Evolutionary conservation across 1,284 basidiomycete genomes (phyloP), one percentile per base, ranked within the genome.

Genomic region (Tetrapyrgos nigripes): DNA sequence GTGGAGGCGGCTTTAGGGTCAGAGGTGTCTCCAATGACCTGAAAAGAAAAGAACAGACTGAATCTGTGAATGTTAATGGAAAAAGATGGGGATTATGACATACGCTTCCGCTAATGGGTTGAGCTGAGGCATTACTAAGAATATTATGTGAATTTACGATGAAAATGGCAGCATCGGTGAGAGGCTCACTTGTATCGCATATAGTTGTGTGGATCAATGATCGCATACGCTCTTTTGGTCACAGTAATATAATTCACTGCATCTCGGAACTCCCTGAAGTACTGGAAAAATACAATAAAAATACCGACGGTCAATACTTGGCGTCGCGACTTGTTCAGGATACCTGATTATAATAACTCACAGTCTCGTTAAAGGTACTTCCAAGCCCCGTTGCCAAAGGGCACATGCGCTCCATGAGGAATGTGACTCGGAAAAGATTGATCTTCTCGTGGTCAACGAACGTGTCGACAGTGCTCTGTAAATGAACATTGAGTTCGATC

Each of bases 381-480:
- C 79, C 79, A 14, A 81, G 69, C 4, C 79, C 79, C 37, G 70
- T 75, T 2, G 68, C 65, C n/a, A 79, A 66, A 26, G 79, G 79
- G 46, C 72, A 74, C 78, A 81, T 78, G 17, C 79, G 73, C 62
- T 81, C 79, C 78, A 82, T 79, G 29, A 82, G 70, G 66, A 82
- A 80, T 1, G 79, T 78, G 9, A 82, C 78, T 24, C 80, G 76
- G 71, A 82, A 81, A 61, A 79, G 71, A 57, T 82, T 82, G 64
- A 81, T 77, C 55, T 79, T 77, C 56, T 81, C 79, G 60, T 79
- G 71, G 67, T 80, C 76, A 17, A 79, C 77, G 55, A 79, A 80
- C 35, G 78, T 78, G 59, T 81, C 79, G 26, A 81, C 72, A 1
- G 79, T 77, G 44, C 67, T 75, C 79, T 81, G 21, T 33, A 33